Conservation (phyloP, 129 eudicot species). For the Lactuca sativa region DNA sequence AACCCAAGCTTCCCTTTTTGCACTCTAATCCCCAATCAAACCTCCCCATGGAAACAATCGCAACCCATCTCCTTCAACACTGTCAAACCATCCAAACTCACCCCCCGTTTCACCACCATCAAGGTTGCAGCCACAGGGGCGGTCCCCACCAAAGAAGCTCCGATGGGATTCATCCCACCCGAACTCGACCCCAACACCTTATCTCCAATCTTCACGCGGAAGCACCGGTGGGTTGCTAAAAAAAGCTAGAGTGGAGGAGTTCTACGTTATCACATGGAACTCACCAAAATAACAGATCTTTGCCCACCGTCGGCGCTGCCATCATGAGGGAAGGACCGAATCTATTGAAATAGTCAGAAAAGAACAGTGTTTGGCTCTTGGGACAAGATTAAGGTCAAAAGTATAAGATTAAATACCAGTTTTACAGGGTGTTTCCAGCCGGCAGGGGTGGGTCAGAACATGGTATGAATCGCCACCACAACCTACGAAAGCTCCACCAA, state of each 20-base stretch:
- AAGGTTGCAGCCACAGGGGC: conserved; percentile 36
- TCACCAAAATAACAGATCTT: conserved; percentile 89
- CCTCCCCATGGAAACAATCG: conserved; percentile 53
- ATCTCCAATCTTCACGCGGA: conserved; percentile 40
- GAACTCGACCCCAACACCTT: conserved; percentile 77
- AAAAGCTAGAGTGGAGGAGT: conserved; percentile 90
- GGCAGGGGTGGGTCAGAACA: conserved; percentile 78
- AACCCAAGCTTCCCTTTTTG: no score
- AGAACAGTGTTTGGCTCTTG: conserved; percentile 86
- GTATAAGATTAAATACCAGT: conserved; percentile 84
- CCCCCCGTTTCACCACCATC: conserved; percentile 37
- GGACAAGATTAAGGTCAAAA: conserved; percentile 81
- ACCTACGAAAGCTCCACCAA: no score
- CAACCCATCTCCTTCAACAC: conserved; percentile 34
- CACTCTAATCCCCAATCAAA: no score
- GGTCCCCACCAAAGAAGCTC: conserved; percentile 26
- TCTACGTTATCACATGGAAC: conserved; percentile 88
- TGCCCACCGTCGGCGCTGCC: conserved; percentile 96
- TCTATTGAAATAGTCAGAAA: conserved; percentile 71
- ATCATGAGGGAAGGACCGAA: conserved; percentile 89
- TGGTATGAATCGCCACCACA: conserved; percentile 50
- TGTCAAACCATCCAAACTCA: conserved; percentile 35
- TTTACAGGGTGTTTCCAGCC: conserved; percentile 90
- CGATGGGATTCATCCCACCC: conserved; percentile 95
- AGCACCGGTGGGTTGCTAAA: conserved; percentile 85